Conservation (phyloP, 2,329 filamentous ascomycete species). For the Monilinia polystroma region DNA sequence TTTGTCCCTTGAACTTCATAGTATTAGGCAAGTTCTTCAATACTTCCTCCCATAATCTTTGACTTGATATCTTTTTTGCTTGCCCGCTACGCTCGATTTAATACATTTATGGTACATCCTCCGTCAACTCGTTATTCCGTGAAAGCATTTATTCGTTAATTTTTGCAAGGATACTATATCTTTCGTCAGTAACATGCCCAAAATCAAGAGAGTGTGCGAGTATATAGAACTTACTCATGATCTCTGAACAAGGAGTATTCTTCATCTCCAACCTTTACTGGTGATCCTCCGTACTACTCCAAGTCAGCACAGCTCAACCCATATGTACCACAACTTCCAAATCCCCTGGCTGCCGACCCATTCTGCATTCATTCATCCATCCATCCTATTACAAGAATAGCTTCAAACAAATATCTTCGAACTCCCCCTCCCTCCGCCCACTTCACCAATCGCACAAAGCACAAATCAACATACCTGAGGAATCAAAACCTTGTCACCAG, state of each 20-base stretch:
- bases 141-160: conserved; percentile 81
- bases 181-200: conserved; percentile 16
- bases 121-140: conserved; percentile 8
- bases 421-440: neutral
- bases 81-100: conserved; percentile 33
- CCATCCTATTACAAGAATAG: conserved; percentile 3
- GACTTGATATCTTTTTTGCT: conserved; percentile 17
- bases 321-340: neutral
- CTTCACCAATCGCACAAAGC: neutral
- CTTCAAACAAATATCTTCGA: conserved; percentile 13
- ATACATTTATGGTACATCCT: conserved; percentile 36
- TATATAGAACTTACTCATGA: conserved; percentile 74
- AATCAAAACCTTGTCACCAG: conserved; percentile 92
- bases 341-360: neutral
- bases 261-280: conserved; percentile 96
- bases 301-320: conserved; percentile 34
- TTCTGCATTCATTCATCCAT: conserved; percentile 8
- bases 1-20: conserved; percentile 8
- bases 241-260: conserved; percentile 96
- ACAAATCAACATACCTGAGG: conserved; percentile 67
- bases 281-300: conserved; percentile 80
- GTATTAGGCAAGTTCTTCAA: conserved; percentile 18
- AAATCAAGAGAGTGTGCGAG: neutral
- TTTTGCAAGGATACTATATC: conserved; percentile 88
- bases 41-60: conserved; percentile 12